Percentiles rank a stretch among this genome's conserved stretches.
Conservation (phyloP, 1,284 basidiomycete genomes). For the Rhodotorula mucilaginosa region DNA sequence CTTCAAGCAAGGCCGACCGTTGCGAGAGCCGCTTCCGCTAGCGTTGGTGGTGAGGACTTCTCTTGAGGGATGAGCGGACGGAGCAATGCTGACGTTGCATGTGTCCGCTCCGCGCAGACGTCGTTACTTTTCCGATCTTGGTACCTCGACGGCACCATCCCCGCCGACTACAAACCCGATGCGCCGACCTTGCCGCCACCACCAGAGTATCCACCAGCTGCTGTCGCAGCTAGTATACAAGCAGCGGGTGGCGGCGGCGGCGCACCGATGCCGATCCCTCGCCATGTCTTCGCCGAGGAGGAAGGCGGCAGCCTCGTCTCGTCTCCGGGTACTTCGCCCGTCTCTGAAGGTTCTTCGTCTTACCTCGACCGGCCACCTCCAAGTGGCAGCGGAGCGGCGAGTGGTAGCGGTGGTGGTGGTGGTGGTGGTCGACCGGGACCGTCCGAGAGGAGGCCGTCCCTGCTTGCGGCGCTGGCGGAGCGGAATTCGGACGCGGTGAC, state of each 20-base stretch:
- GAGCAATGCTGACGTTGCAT: neutral
- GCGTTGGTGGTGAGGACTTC: constrained; percentile 30
- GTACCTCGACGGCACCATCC: constrained; percentile 40
- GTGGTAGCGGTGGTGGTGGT: neutral
- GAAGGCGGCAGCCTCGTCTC: neutral
- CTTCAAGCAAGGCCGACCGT: constrained; percentile 35
- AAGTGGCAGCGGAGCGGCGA: neutral
- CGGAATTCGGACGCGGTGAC: constrained; percentile 18
- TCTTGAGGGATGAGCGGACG: neutral
- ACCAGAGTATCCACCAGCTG: neutral
- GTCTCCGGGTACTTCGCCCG: neutral
- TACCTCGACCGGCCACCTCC: neutral
- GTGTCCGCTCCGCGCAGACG: constrained; percentile 4
- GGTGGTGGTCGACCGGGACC: neutral
- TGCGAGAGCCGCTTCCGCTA: constrained; percentile 36
- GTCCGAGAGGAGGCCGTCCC: neutral
- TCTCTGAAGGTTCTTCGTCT: neutral
- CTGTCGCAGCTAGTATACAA: too few relatives aligned
- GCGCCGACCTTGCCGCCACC: neutral
- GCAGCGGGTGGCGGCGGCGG: neutral
- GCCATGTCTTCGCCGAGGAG: neutral
- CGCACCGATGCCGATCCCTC: constrained; percentile 5
- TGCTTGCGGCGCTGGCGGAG: constrained; percentile 6
- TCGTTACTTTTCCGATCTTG: constrained; percentile 26
- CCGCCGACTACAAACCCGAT: constrained; percentile 26